Conservation (phyloP, 2,329 filamentous ascomycete genomes). For the Harringtonia lauricola region DNA sequence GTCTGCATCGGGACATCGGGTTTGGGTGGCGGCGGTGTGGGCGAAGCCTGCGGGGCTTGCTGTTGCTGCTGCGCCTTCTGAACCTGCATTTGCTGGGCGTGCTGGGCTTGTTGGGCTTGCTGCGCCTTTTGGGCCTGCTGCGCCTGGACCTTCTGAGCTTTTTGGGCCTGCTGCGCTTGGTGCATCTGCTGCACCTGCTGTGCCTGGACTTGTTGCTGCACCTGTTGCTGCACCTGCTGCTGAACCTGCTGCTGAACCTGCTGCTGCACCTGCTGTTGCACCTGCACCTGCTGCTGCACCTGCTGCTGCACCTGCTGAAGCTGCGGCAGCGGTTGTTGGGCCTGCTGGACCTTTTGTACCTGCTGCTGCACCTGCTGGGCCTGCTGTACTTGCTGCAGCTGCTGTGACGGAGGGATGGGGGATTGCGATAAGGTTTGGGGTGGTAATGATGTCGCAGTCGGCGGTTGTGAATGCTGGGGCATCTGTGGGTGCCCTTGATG, state of each 20-base stretch:
- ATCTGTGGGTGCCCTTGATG: slow-evolving; percentile 7
- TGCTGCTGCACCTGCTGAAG: slow-evolving; percentile 18
- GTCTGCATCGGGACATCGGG: slow-evolving; percentile 16
- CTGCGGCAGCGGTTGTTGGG: slow-evolving; percentile 11
- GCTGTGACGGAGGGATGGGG: slow-evolving; percentile 29
- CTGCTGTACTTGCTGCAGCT: slow-evolving; percentile 22
- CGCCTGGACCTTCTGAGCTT: slow-evolving; percentile 13
- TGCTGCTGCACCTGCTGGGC: slow-evolving; percentile 9
- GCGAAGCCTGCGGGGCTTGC: slow-evolving; percentile 14
- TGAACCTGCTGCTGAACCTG: not conserved
- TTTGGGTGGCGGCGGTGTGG: slow-evolving; percentile 7
- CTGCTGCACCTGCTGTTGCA: slow-evolving; percentile 14
- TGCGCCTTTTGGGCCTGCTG: slow-evolving; percentile 14
- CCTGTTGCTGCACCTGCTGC: not conserved
- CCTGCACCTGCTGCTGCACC: slow-evolving; percentile 11
- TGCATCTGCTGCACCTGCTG: slow-evolving; percentile 6
- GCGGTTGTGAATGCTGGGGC: slow-evolving; percentile 12
- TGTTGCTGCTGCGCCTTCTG: slow-evolving; percentile 25
- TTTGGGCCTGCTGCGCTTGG: slow-evolving; percentile 9
- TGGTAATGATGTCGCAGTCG: slow-evolving; percentile 28
- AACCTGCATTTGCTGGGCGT: slow-evolving; percentile 20
- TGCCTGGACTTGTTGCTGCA: not conserved
- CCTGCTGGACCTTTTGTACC: slow-evolving; percentile 18
- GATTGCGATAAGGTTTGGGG: slow-evolving; percentile 33
- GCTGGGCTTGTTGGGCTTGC: slow-evolving; percentile 22